A percentile compares a stretch with the other conserved stretches of the same genome.
phyloP scores from a whole-genome alignment of 371 early-diverging fungal species.

The Mortierella sp. region DNA sequence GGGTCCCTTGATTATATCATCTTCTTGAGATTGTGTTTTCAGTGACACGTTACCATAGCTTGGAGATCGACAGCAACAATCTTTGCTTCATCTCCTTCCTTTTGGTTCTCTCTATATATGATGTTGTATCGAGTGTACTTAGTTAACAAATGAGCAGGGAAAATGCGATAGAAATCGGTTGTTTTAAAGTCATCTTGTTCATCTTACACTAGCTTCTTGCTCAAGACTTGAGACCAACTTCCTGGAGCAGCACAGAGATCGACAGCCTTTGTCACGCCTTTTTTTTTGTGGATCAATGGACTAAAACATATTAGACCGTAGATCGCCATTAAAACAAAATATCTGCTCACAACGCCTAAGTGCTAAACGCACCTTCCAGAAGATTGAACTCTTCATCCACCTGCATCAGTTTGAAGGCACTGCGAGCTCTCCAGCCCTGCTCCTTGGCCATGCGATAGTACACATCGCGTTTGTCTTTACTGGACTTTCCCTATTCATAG shows the following conservation, averaged over 20 bases:
- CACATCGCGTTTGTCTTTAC: constrained; percentile 96
- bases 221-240: constrained; percentile 98
- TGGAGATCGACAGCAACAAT: constrained; percentile 99
- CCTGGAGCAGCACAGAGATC: constrained; percentile 99
- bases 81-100: constrained; percentile 71
- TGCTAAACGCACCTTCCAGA: constrained; percentile 81
- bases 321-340: too few relatives aligned
- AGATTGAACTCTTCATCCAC: constrained; percentile 94
- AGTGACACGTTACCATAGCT: constrained; percentile 80
- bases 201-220: constrained; percentile 71
- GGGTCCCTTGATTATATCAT: background rate
- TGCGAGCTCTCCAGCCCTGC: constrained; percentile 97
- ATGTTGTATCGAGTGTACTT: too few relatives aligned
- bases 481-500: constrained; percentile 86
- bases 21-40: background rate
- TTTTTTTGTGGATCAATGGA: too few relatives aligned
- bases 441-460: constrained; percentile 98
- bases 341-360: too few relatives aligned
- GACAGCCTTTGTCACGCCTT: constrained; percentile 92
- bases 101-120: constrained; percentile 68
- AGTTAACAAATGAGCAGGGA: background rate
- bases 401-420: constrained; percentile 99
- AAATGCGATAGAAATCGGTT: background rate
- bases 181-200: too few relatives aligned
- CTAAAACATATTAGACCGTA: too few relatives aligned